Conservation (phyloP, 208 protist species). For the Acanthamoeba castellanii region DNA sequence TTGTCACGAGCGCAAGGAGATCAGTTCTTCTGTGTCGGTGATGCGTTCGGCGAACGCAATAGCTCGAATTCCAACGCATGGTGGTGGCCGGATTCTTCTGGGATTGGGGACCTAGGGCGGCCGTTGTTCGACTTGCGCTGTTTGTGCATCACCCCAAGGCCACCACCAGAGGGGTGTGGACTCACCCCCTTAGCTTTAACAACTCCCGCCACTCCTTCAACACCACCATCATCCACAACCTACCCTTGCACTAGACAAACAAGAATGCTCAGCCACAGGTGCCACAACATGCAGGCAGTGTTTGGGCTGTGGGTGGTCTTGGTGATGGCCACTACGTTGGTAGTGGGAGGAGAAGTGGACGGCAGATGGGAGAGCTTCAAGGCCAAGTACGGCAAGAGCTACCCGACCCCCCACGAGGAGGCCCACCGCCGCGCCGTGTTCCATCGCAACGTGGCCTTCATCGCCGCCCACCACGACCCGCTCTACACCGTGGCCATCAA, state of each 20-base stretch:
- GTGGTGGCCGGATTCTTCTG: no score
- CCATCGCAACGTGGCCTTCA: constrained; percentile 11
- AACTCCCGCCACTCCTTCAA: not conserved
- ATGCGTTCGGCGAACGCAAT: no score
- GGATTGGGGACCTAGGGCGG: no score
- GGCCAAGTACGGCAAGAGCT: constrained; percentile 2
- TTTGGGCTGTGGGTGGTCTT: not conserved
- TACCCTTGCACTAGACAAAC: no score
- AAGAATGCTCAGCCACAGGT: not conserved
- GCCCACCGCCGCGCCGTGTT: not conserved
- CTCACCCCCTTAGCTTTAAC: no score
- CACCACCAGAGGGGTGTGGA: no score
- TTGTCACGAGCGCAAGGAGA: no score
- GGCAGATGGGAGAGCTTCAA: not conserved
- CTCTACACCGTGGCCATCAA: not conserved
- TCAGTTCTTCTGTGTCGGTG: no score
- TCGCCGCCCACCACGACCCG: not conserved
- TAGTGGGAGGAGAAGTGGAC: not conserved
- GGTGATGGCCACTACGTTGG: not conserved
- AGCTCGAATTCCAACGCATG: no score
- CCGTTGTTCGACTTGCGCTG: no score
- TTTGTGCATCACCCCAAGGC: no score
- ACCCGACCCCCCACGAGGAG: not conserved
- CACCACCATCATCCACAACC: not conserved
- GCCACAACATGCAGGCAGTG: no score